A percentile compares a stretch with the other conserved stretches of the same genome.
Conservation (phyloP, 139 green algal species). For the Microglena sp. region DNA sequence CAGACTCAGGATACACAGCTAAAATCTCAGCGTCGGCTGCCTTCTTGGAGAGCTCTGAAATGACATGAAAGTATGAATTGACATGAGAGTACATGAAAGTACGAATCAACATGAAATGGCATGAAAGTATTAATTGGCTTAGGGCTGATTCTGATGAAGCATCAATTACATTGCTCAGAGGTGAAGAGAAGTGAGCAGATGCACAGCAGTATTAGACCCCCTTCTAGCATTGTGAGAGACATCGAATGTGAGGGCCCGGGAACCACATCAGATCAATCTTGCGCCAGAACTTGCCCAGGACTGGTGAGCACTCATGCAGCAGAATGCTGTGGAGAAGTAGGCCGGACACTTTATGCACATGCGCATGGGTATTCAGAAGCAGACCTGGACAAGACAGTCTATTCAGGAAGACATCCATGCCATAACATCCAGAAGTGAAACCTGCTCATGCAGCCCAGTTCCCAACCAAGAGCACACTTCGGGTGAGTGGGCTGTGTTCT, state of each 20-base stretch:
- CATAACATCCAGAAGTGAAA: background rate
- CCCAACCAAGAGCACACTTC: background rate
- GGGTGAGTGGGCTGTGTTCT: background rate
- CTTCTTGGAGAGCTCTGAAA: conserved; percentile 15
- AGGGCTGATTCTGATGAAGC: background rate
- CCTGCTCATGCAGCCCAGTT: background rate
- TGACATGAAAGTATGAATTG: background rate
- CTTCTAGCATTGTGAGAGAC: too few relatives aligned
- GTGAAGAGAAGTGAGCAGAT: too few relatives aligned
- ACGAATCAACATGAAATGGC: background rate
- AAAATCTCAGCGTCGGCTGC: conserved; percentile 3
- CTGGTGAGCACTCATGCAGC: too few relatives aligned
- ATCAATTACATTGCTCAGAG: too few relatives aligned
- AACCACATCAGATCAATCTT: too few relatives aligned
- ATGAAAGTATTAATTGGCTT: background rate
- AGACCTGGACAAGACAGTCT: too few relatives aligned
- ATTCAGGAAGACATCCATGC: background rate
- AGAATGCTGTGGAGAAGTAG: too few relatives aligned
- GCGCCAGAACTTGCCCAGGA: too few relatives aligned
- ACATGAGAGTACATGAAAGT: background rate
- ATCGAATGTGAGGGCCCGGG: too few relatives aligned
- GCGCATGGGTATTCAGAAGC: too few relatives aligned
- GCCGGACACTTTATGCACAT: too few relatives aligned
- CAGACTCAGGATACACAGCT: conserved; percentile 15
- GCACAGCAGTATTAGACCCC: background rate